A percentile compares a stretch with the other conserved stretches of the same genome.
Evolutionary conservation across 106 monocot species (phyloP).

Genomic region (Dendrobium nobile): DNA sequence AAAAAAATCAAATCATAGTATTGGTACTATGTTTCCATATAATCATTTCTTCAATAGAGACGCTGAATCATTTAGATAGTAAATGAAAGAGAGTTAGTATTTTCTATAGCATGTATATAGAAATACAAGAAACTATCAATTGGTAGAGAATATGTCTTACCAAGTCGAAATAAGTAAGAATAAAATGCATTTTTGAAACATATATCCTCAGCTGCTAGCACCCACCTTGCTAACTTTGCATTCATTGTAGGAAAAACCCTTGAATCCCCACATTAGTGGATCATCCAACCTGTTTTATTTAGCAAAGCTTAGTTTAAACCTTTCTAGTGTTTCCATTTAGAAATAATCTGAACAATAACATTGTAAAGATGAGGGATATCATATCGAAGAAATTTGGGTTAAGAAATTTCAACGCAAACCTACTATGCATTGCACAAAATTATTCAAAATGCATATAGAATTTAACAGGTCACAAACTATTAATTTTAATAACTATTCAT

Average conservation of each 20-base stretch:
- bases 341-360: not conserved
- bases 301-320: not conserved
- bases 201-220: conserved; percentile 90
- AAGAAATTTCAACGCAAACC: not conserved
- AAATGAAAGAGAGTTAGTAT: not conserved
- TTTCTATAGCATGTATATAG: not conserved
- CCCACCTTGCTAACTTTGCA: conserved; percentile 83
- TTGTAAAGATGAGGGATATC: not conserved
- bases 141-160: conserved; percentile 21
- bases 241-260: conserved; percentile 79
- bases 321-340: conserved; percentile 4
- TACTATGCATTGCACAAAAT: not conserved
- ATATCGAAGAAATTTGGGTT: not conserved
- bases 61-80: not conserved
- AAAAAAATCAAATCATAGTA: not conserved
- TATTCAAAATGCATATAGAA: not conserved
- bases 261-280: conserved; percentile 97
- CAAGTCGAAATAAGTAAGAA: conserved; percentile 88
- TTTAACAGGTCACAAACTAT: not conserved
- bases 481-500: not conserved
- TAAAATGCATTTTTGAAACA: conserved; percentile 82
- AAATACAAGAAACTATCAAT: not conserved
- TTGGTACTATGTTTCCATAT: not conserved
- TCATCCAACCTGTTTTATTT: conserved; percentile 78
- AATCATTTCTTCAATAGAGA: not conserved